Conservation (phyloP, 2,329 filamentous ascomycete genomes). For the Aspergillus texensis region DNA sequence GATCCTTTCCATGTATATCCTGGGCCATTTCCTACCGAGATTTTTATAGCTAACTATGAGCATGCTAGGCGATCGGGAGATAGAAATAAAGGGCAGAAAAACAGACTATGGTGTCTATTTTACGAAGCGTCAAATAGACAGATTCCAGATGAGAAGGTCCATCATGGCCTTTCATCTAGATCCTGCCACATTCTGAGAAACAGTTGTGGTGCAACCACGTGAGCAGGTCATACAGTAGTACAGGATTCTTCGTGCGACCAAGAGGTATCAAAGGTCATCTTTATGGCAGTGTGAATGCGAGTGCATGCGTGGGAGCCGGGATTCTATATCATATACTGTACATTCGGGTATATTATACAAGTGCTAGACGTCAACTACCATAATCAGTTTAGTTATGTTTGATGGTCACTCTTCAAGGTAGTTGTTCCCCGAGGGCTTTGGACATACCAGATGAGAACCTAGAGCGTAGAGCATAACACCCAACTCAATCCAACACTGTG, state of each 20-base stretch:
- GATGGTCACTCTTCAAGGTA: not conserved
- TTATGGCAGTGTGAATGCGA: not conserved
- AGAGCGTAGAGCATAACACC: not conserved
- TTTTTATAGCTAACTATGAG: not conserved
- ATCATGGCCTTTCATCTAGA: not conserved
- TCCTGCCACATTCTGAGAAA: not conserved
- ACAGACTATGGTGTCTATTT: not conserved
- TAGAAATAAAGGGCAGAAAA: not conserved
- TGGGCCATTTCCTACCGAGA: not conserved
- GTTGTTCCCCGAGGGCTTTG: not conserved
- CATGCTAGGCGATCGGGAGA: not conserved
- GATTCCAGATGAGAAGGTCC: not conserved
- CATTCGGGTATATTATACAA: conserved; percentile 23
- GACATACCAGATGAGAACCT: conserved; percentile 11
- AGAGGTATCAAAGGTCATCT: not conserved
- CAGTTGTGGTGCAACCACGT: not conserved
- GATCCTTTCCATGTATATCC: not conserved
- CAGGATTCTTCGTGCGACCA: not conserved
- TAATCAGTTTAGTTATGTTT: conserved; percentile 3
- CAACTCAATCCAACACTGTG: not conserved
- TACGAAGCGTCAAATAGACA: not conserved
- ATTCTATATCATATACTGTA: conserved; percentile 18
- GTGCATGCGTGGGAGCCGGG: not conserved
- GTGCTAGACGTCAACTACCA: not conserved
- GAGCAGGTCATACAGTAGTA: not conserved